These are phyloP conservation scores for Fusarium incarnatum DNA, from an alignment of 2,329 filamentous ascomycete species.

Conservation along the genomic window DNA sequence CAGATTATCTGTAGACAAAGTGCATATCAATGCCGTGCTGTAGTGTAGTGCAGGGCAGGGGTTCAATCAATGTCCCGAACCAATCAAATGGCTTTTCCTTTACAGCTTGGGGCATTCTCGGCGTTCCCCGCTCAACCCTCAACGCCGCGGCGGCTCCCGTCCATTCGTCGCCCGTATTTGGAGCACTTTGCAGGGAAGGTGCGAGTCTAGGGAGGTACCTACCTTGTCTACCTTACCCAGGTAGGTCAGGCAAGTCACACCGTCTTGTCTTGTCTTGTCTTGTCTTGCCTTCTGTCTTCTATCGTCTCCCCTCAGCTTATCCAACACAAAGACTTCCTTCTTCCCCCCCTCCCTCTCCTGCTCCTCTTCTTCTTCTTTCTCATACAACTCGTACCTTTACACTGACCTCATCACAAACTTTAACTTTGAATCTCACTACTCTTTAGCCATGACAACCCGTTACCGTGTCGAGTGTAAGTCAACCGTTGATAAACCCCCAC, in stretches of 20 bases:
- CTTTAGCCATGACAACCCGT: slow-evolving; percentile 66
- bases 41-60: slow-evolving; percentile 23
- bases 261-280: slow-evolving; percentile 13
- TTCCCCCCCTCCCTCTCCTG: slow-evolving; percentile 7
- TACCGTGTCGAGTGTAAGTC: slow-evolving; percentile 77
- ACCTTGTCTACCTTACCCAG: slow-evolving; percentile 6
- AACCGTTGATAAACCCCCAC: background rate
- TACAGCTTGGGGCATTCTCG: slow-evolving; percentile 38
- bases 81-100: slow-evolving; percentile 24
- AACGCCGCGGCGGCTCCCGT: slow-evolving; percentile 42
- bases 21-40: slow-evolving; percentile 7
- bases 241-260: slow-evolving; percentile 39
- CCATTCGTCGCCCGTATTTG: slow-evolving; percentile 26
- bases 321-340: slow-evolving; percentile 6
- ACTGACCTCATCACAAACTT: background rate
- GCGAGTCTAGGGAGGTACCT: background rate
- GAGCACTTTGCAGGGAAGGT: slow-evolving; percentile 17
- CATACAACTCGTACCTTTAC: background rate
- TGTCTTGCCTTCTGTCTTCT: background rate
- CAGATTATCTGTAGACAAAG: background rate
- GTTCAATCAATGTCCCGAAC: slow-evolving; percentile 12
- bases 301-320: slow-evolving; percentile 23
- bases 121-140: slow-evolving; percentile 42
- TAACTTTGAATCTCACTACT: background rate
- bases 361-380: background rate